These are phyloP conservation scores for Aspergillus transmontanensis DNA, from an alignment of 2,329 filamentous ascomycete species.

Conservation along the genomic window DNA sequence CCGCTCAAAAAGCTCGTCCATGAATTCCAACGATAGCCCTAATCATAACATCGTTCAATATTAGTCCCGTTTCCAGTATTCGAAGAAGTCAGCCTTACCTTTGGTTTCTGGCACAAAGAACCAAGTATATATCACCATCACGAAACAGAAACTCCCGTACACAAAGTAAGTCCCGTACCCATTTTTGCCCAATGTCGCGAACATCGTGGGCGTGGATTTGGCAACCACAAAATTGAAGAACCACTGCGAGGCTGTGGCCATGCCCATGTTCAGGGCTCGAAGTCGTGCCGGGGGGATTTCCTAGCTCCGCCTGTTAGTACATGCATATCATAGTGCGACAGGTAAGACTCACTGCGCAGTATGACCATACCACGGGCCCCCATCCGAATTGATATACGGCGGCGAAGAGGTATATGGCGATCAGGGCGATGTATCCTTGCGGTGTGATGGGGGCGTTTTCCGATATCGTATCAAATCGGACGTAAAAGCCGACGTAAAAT, in stretches of 20 bases:
- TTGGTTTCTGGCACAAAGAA: neutral
- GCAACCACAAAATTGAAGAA: neutral
- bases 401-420: neutral
- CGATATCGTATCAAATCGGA: neutral
- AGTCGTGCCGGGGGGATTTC: neutral
- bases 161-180: neutral
- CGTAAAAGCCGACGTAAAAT: neutral
- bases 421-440: neutral
- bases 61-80: neutral
- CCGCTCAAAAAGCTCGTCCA: neutral
- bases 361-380: neutral
- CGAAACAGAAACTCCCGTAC: neutral
- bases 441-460: neutral
- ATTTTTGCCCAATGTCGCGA: neutral
- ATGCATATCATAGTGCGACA: accelerated
- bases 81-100: neutral
- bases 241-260: neutral
- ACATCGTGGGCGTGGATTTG: neutral
- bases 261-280: neutral
- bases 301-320: neutral
- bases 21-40: neutral
- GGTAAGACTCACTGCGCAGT: neutral
- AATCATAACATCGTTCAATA: neutral
- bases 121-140: neutral
- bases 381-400: neutral